Evolutionary conservation across 148 eudicot genomes (phyloP), one percentile per base, ranked within the genome.

Genomic region (Pouteria glomerata): DNA sequence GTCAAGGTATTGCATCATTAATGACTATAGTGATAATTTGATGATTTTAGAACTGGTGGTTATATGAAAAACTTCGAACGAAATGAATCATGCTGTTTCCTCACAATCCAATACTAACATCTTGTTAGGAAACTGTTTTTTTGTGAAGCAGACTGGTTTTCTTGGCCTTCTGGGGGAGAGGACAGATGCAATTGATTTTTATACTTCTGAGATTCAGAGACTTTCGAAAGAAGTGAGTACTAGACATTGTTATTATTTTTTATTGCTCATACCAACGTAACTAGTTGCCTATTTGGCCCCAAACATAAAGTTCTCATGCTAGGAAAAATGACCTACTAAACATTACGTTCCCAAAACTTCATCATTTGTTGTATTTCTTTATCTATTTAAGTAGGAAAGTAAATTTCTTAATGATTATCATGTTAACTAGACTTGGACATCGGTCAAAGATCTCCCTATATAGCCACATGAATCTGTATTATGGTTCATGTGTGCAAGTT

Each of bases 131-230:
- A 69, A 57, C 1, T 42, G 41, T n/a, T 60, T 71, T 57, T 70
- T 52, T 34, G 67, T 57, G 34, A 44, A 74, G 76, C 90, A 89
- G 93, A 86, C 83, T 76, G 90, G 93, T 68, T 79, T 63, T 68
- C 85, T 89, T 77, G 93, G 90, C 75, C 82, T 89, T 53, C 77
- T 76, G 53, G 93, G 93, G 29, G 51, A 82, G 59, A 79, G 47
- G 52, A 83, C 77, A 53, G 90, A 89, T 78, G 88, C 87, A 44
- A 84, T 89, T 77, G 84, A 89, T 59, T 81, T 69, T 74, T 82
- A 86, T 67, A 74, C 76, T 31, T 76, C 85, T 23, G 83, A 82
- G 75, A 61, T 84, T 53, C 80, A 81, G 66, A 86, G 71, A 74
- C 80, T 89, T 42, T 73, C 85, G 10, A 70, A 69, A 72, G 83